Evolutionary conservation across 495 filamentous ascomycete species (phyloP).

Genomic region (Penicillium goetzii): DNA sequence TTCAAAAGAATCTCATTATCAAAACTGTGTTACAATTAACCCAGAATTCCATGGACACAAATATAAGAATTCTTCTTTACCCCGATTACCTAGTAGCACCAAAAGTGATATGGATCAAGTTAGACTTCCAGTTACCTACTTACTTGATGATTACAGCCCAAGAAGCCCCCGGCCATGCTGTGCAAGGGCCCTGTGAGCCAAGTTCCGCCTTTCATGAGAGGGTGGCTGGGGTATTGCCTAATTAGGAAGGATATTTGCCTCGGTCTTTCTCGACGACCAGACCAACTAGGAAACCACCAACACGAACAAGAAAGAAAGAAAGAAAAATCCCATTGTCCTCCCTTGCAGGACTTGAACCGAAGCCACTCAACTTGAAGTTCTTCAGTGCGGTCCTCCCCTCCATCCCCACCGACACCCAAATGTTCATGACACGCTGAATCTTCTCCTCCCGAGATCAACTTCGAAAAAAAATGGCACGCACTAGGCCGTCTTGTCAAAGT

Average conservation of each 20-base stretch:
- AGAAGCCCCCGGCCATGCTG: too few relatives aligned
- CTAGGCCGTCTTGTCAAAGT: conserved; percentile 5
- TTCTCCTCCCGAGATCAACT: neutral
- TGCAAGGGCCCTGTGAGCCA: too few relatives aligned
- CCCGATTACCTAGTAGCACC: too few relatives aligned
- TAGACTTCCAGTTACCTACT: too few relatives aligned
- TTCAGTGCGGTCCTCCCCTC: neutral
- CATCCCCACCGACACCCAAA: too few relatives aligned
- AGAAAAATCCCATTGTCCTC: neutral
- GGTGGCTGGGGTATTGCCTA: neutral
- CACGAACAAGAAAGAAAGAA: neutral
- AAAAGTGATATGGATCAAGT: too few relatives aligned
- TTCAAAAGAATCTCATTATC: neutral
- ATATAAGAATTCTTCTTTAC: neutral
- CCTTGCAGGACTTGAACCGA: neutral
- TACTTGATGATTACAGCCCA: too few relatives aligned
- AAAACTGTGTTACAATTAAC: too few relatives aligned
- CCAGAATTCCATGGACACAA: too few relatives aligned
- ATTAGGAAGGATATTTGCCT: neutral
- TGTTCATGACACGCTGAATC: neutral
- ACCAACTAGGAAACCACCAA: neutral
- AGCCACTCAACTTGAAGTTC: neutral
- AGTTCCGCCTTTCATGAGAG: too few relatives aligned
- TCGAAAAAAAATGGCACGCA: neutral
- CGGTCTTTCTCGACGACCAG: neutral